Conservation (phyloP, 2,329 filamentous ascomycete genomes). For the Harringtonia lauricola region DNA sequence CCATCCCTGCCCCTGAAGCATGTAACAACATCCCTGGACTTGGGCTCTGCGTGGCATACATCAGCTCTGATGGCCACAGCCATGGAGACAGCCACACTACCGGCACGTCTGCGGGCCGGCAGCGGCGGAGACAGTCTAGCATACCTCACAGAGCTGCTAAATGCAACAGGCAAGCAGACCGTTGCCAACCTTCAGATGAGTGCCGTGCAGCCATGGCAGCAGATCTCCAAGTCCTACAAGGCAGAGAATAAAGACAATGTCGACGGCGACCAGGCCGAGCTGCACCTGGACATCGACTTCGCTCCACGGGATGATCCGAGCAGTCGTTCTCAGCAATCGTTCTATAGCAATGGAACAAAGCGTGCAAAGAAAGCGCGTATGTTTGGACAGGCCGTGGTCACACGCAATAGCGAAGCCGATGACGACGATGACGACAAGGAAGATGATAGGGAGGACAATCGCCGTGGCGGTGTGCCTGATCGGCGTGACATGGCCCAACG, state of each 20-base stretch:
- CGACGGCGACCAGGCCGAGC: constrained; percentile 16
- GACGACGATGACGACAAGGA: constrained; percentile 10
- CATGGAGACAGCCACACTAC: constrained; percentile 68
- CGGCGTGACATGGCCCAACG: constrained; percentile 13
- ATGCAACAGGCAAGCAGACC: constrained; percentile 66
- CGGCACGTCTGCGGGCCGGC: constrained; percentile 51
- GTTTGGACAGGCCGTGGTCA: constrained; percentile 30
- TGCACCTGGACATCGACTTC: constrained; percentile 27
- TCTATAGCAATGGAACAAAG: too few species aligned
- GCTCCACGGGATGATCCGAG: constrained; percentile 25
- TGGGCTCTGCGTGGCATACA: constrained; percentile 63
- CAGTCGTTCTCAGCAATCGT: neutral
- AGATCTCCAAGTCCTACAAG: constrained; percentile 4
- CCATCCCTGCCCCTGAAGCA: constrained; percentile 41
- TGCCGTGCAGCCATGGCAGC: constrained; percentile 27
- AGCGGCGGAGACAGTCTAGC: constrained; percentile 34
- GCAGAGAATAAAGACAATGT: constrained; percentile 11
- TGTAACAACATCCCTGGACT: constrained; percentile 43
- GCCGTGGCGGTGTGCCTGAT: neutral
- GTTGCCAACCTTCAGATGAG: constrained; percentile 66
- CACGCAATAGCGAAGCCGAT: constrained; percentile 15
- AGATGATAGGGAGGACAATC: constrained; percentile 3
- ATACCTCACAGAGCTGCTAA: constrained; percentile 55
- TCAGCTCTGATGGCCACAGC: constrained; percentile 67
- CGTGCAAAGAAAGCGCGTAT: constrained; percentile 18